Conservation (phyloP, 1,139 yeast genomes). For the Pichia sp. region DNA sequence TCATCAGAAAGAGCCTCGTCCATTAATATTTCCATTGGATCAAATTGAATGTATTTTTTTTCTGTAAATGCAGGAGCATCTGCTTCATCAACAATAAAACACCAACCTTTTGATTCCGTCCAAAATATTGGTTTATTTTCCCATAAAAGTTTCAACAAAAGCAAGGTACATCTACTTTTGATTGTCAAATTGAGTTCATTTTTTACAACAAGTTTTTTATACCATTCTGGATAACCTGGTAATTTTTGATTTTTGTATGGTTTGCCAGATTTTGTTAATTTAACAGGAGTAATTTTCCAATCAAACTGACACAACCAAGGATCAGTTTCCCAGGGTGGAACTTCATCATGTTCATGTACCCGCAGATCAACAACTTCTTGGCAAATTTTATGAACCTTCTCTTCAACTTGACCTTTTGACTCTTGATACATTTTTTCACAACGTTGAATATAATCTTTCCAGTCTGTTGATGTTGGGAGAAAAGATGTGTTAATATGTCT, state of each 20-base stretch:
- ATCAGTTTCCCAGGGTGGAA: conserved; percentile 43
- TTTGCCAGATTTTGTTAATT: conserved; percentile 64
- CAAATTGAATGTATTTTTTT: conserved; percentile 43
- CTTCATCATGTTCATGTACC: conserved; percentile 25
- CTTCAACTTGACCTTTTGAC: conserved; percentile 50
- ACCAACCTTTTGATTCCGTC: conserved; percentile 83
- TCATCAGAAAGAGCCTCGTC: neutral
- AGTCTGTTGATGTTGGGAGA: conserved; percentile 68
- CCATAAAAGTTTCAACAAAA: conserved; percentile 76
- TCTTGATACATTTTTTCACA: conserved; percentile 66
- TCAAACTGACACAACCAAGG: conserved; percentile 90
- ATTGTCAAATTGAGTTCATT: conserved; percentile 56
- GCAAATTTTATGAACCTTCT: conserved; percentile 55
- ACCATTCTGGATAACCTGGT: conserved; percentile 96
- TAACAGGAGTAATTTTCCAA: conserved; percentile 66
- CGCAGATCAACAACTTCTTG: conserved; percentile 44
- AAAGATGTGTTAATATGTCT: conserved; percentile 70
- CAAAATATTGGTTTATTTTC: conserved; percentile 73
- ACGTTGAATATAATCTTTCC: conserved; percentile 65
- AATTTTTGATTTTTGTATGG: conserved; percentile 73
- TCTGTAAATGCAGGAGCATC: conserved; percentile 37
- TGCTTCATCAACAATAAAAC: conserved; percentile 52
- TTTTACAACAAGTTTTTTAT: conserved; percentile 59
- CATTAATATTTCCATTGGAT: conserved; percentile 2
- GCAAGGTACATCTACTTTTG: conserved; percentile 69